A percentile compares a stretch with the other conserved stretches of the same genome.
phyloP scores from a whole-genome alignment of 768 basidiomycete species.

The Xerocomus spinulosus region DNA sequence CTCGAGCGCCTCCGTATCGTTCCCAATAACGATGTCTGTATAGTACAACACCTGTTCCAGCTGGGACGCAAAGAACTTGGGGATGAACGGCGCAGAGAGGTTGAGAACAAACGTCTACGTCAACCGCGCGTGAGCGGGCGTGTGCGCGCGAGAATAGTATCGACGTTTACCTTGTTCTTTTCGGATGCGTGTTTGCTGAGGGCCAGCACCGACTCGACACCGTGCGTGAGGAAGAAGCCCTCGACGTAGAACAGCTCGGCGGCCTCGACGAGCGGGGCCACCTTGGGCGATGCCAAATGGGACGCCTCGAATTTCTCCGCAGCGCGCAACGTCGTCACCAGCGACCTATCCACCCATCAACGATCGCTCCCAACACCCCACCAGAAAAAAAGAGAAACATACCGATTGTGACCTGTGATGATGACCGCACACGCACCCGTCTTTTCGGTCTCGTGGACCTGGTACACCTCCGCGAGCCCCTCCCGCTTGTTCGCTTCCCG shows the following conservation, averaged over 20 bases:
- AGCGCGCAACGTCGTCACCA: conserved; percentile 85
- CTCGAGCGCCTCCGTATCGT: conserved; percentile 89
- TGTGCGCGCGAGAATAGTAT: neutral
- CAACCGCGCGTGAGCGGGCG: neutral
- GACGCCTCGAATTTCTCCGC: conserved; percentile 86
- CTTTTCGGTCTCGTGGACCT: conserved; percentile 78
- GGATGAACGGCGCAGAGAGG: conserved; percentile 95
- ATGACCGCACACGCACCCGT: conserved; percentile 97
- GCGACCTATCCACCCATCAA: conserved; percentile 50
- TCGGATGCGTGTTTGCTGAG: conserved; percentile 74
- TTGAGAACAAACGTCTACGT: conserved; percentile 81
- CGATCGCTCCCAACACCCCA: too few species aligned
- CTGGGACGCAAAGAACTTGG: conserved; percentile 85
- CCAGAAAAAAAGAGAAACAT: conserved; percentile 11
- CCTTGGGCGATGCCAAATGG: conserved; percentile 70
- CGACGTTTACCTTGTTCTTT: conserved; percentile 58
- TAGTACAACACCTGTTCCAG: conserved; percentile 78
- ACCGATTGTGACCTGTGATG: conserved; percentile 92
- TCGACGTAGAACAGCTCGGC: conserved; percentile 93
- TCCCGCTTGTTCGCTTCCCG: conserved; percentile 88
- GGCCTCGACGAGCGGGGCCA: conserved; percentile 70
- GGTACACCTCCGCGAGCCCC: conserved; percentile 84
- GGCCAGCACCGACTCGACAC: conserved; percentile 62
- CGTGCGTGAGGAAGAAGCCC: conserved; percentile 97
- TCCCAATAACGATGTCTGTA: conserved; percentile 91